Evolutionary conservation across 148 eudicot species (phyloP), one percentile per base, ranked within the genome.

Genomic region (Rheum nobile): DNA sequence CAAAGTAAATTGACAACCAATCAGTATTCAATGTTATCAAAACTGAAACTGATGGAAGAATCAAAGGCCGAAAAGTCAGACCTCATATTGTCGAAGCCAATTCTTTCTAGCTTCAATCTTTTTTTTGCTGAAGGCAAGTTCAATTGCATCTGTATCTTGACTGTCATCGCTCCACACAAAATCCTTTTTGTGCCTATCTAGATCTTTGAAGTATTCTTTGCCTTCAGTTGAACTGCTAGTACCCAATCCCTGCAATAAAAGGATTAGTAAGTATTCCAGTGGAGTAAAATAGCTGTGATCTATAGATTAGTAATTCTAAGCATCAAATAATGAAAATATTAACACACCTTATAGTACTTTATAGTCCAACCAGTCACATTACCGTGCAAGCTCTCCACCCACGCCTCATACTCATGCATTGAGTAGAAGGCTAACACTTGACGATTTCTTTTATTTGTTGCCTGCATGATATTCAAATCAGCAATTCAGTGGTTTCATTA

Each of bases 111-210:
- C 97, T 79, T 95, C 99, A 47, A 95, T 91, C 80, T 88, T 95
- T 81, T 95, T 95, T 80, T 90, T 95, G 73, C 99, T 95, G 46
- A 95, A 95, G 55, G 99, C 99, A 75, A 95, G 89, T 85, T 95
- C 99, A 77, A 91, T 95, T 17, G 97, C 92, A 28, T 88, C 96
- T 29, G 90, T 91, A 80, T 95, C 99, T 67, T 87, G 79, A 0
- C 31, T 0, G 31, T 86, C 87, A 76, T 89, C 84, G n/a, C n/a
- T 84, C 96, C 96, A 95, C 14, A 84, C 61, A 63, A 95, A 95
- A 73, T 86, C 85, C 77, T 95, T 95, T 78, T 82, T 87, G 83
- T 95, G 91, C 75, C 26, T 87, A 17, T 61, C 76, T 55, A 95
- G 89, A 79, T 87, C 88, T 11, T 48, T 38, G 72, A 95, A 95